Base-by-base conservation (phyloP, 495 filamentous ascomycete genomes). In the Cercophora sp. region DNA sequence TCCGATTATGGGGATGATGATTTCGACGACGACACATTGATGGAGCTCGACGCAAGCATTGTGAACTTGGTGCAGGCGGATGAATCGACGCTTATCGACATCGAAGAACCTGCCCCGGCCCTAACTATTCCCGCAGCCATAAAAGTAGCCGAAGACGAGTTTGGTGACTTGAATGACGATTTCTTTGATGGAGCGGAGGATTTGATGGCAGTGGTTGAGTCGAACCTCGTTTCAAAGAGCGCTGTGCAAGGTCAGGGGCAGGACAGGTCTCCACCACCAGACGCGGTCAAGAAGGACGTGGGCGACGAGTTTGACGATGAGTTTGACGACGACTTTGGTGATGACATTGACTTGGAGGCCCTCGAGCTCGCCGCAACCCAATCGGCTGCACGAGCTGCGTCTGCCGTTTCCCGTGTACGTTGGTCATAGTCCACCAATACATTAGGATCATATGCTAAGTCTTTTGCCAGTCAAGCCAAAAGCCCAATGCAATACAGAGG, bases 401-500 rank as follows among this genome's bases (percentile, higher is more conserved):
- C 25, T 26, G 56, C 42, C 24, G 24, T 55, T 40, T 56, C 61
- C n/a, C 58, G 62, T 77, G 81, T 84, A 80, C 66, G 79, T 81
- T 69, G n/a, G n/a, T n/a, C n/a, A n/a, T n/a, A n/a, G n/a, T n/a
- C n/a, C n/a, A n/a, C n/a, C n/a, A n/a, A n/a, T n/a, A n/a, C n/a
- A n/a, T n/a, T n/a, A n/a, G n/a, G n/a, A n/a, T n/a, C 59, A 57
- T 54, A 59, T 64, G 62, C 78, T 81, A 78, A 81, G 67, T 58
- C 24, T 16, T 55, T 59, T 65, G 26, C 36, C 68, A 81, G 78
- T 63, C 74, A 29, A 68, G 63, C 37, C 70, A 82, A 66, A 82
- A 80, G 65, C 71, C 77, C 52, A 81, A 79, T 70, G 80, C 82
- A 34, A 90, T 95, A 59, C 88, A 93, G 64, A 85, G 91, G 46